Base-by-base conservation (phyloP, 108 stramenopile species). In the Skeletonema potamos region DNA sequence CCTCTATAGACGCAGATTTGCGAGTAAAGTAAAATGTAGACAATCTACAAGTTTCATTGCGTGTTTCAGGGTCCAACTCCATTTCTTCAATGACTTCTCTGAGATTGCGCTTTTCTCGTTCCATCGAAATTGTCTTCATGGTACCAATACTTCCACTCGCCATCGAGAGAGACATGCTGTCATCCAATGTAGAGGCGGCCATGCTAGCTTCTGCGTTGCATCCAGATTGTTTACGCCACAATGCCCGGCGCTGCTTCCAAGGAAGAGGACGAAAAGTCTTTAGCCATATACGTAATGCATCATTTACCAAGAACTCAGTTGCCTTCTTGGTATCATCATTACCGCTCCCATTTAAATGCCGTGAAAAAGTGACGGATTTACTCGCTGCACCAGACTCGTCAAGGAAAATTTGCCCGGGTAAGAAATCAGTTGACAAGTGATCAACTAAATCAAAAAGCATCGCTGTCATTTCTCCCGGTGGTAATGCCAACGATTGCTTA, bases 11-110 rank as follows among this genome's bases (percentile, higher is more conserved):
- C 7, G 58, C 58, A n/a, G 87, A 64, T 60, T 78, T 73, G 51
- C 74, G 87, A 26, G 82, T 89, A 30, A 89, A 95, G 67, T 90
- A 95, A 64, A 86, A 95, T 4, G 91, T 95, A 1, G 87, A 85
- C 20, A 95, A 73, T 51, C 76, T 77, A 66, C 94, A 92, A 87
- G 94, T 90, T 76, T 95, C 91, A 32, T 62, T 32, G 64, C 87
- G 54, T 22, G 87, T 84, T 66, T 95, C 94, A 30, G 65, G 68
- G 72, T 91, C 84, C 17, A 89, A 63, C 65, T 90, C 88, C 51
- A 86, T 59, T 58, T 92, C 85, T 62, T 92, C 93, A 60, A 91
- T 81, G 36, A 72, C 62, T 55, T 91, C 89, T 70, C 72, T 68
- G 22, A 88, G 68, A 54, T 76, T 81, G 33, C 85, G 85, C 55